Conservation (phyloP, 768 basidiomycete species). For the Suillus paluster region DNA sequence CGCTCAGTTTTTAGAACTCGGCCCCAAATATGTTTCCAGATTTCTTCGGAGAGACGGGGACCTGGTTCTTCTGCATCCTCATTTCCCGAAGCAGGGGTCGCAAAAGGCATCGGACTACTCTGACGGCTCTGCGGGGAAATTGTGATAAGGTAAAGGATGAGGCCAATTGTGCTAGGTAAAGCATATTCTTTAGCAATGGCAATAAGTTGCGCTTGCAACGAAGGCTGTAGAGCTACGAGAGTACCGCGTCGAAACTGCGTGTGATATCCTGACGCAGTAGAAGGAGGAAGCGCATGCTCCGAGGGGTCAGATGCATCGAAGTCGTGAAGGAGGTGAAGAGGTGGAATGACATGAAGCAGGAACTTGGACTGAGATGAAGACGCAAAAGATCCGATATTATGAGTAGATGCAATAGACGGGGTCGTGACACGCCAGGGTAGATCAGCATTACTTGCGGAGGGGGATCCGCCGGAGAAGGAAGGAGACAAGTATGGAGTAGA, state of each 20-base stretch:
- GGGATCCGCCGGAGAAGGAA: conserved; percentile 18
- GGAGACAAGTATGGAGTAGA: conserved; percentile 18
- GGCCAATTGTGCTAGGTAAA: conserved; percentile 81
- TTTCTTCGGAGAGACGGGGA: conserved; percentile 83
- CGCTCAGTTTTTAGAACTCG: conserved; percentile 70
- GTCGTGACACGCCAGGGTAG: conserved; percentile 53
- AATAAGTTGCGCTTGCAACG: conserved; percentile 77
- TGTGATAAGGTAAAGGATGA: conserved; percentile 80
- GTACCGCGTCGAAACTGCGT: conserved; percentile 81
- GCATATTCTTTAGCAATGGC: conserved; percentile 95
- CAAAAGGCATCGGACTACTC: conserved; percentile 20
- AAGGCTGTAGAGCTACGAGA: conserved; percentile 85
- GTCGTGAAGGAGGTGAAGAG: conserved; percentile 70
- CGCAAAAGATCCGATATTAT: conserved; percentile 40
- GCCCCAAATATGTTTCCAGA: conserved; percentile 88
- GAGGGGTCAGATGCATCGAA: conserved; percentile 45
- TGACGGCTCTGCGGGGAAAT: conserved; percentile 29
- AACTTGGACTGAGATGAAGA: conserved; percentile 60
- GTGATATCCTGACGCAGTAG: conserved; percentile 74
- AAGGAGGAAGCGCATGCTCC: conserved; percentile 55
- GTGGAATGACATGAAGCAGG: conserved; percentile 85
- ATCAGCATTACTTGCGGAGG: conserved; percentile 32
- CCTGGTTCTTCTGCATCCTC: conserved; percentile 61
- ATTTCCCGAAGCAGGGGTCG: conserved; percentile 23
- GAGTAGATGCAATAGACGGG: conserved; percentile 46